Conservation (phyloP, 2,329 filamentous ascomycete genomes). For the Polytolypa hystricis region DNA sequence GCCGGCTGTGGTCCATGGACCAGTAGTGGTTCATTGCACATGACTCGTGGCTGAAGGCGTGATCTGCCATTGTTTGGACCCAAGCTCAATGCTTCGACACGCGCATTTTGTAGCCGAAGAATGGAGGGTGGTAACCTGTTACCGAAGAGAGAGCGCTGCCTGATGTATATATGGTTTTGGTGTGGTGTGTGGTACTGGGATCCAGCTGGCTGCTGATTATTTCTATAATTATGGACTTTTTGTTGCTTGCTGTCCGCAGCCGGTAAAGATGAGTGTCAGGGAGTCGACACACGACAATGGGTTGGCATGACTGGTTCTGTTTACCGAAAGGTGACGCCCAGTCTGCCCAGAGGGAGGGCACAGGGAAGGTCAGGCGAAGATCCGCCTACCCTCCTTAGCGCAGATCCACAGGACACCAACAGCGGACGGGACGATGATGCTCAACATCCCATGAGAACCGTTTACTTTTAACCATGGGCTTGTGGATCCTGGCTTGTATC, state of each 20-base stretch:
- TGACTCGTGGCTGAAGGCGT: conserved; percentile 1
- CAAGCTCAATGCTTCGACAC: not conserved
- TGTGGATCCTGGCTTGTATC: not conserved
- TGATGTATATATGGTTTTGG: not conserved
- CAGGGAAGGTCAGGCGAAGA: conserved; percentile 5
- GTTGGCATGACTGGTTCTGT: not conserved
- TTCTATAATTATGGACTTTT: not conserved
- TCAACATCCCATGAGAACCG: conserved; percentile 5
- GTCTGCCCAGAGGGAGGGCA: not conserved
- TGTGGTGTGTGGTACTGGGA: not conserved
- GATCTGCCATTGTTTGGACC: not conserved
- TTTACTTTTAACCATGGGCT: not conserved
- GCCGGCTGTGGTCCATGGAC: not conserved
- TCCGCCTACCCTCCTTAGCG: conserved; percentile 9
- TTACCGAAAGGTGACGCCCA: too few species aligned
- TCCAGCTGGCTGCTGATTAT: not conserved
- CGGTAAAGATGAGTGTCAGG: conserved; percentile 1
- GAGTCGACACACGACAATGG: not conserved
- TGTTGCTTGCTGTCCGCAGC: not conserved
- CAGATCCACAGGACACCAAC: conserved; percentile 11
- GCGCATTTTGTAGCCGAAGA: not conserved
- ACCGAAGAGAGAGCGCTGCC: not conserved
- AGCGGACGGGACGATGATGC: conserved; percentile 11
- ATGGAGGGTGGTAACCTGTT: not conserved
- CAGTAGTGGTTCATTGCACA: conserved; percentile 1